These are phyloP conservation scores for Venturia aucupariae DNA, from an alignment of 2,329 filamentous ascomycete genomes.

Conservation along the genomic window DNA sequence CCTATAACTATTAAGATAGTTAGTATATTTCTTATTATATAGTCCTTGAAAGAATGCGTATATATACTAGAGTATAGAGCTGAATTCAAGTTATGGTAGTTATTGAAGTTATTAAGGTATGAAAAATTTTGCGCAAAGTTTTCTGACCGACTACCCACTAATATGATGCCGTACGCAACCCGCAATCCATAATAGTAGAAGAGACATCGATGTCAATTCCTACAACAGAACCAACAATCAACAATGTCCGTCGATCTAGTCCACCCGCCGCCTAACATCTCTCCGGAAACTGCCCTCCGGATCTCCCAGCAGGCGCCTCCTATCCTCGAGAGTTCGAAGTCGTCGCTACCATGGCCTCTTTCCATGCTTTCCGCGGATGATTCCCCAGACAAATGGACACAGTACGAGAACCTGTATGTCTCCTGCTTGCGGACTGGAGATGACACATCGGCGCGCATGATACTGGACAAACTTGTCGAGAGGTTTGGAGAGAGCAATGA, in stretches of 20 bases:
- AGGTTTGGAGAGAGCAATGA: conserved; percentile 83
- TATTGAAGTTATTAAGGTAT: no score
- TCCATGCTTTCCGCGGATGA: conserved; percentile 49
- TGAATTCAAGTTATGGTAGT: no score
- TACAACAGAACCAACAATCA: background rate
- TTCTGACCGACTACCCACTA: no score
- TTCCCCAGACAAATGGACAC: conserved; percentile 70
- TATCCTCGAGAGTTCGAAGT: conserved; percentile 29
- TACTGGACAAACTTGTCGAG: conserved; percentile 63
- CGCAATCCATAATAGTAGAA: background rate
- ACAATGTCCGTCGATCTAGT: conserved; percentile 29
- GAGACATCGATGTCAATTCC: background rate
- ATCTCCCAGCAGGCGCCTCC: conserved; percentile 39
- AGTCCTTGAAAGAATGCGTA: no score
- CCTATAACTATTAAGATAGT: no score
- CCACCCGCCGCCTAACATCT: conserved; percentile 30
- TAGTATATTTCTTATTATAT: no score
- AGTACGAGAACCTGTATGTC: conserved; percentile 78
- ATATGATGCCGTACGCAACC: no score
- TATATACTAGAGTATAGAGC: no score
- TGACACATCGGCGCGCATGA: conserved; percentile 64
- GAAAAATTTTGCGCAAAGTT: no score
- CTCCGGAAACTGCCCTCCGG: conserved; percentile 32
- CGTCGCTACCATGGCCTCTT: conserved; percentile 41
- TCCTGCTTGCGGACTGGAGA: conserved; percentile 79